Base-by-base conservation (phyloP, 352 stramenopile species). In the Phytophthora palmivora region DNA sequence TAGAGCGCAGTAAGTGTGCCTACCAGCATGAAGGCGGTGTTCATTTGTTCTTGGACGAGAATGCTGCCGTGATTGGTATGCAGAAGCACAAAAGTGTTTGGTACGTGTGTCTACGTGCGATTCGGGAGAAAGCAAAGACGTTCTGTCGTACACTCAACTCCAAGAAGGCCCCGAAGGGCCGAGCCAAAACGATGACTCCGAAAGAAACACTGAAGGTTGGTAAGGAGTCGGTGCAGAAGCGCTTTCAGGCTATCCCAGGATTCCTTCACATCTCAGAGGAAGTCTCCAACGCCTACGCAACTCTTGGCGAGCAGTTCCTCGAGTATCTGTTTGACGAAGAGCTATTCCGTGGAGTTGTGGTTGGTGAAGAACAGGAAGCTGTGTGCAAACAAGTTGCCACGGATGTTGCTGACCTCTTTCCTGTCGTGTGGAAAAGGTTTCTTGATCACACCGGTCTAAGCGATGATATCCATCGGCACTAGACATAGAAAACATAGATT, bases 61-160 rank as follows among this genome's bases (percentile, higher is more conserved):
- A 70, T 0, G 80, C 70, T 3, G 63, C 66, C 28, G 82, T 92
- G n/a, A 94, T 94, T 44, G 86, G 86, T 15, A 82, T 94, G 72
- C 79, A 94, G 57, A 94, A 94, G 64, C 76, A 84, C 70, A 92
- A 94, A 60, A 92, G 79, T 9, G 63, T 84, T n/a, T 94, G 86
- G 86, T 94, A 92, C 55, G 85, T 94, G 14, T 89, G 82, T 67
- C 69, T 94, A 45, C 85, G 85, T n/a, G 85, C 85, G n/a, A 94
- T 94, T 60, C 85, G 85, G 12, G 85, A 94, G 58, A 91, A 92
- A 42, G 82, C 82, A 45, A 94, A 94, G 72, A 61, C 63, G 41
- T 91, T 82, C 41, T 88, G 65, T 59, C 67, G 56, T 38, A 68
- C 45, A 30, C 50, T 80, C 10, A 50, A 77, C 59, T 60, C 72